Base-by-base conservation (phyloP, 2,329 filamentous ascomycete genomes). In the Xylaria sp. region DNA sequence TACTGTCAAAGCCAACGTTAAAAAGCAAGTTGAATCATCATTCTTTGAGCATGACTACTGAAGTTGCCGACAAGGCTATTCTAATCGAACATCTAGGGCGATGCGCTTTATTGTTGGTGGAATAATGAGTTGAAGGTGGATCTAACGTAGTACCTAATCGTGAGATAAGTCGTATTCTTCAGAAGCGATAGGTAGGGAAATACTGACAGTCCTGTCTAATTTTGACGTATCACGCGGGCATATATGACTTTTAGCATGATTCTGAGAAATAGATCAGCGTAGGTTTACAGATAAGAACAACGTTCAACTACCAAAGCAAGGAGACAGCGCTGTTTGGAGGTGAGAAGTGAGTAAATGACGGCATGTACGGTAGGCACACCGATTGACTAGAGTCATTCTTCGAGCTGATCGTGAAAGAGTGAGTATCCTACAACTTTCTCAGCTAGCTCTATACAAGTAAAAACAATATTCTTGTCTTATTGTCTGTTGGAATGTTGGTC, bases 21-120 rank as follows among this genome's bases (percentile, higher is more conserved):
- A 63, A 67, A 60, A 64, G 2, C 13, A 48, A 4, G 8, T 43
- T n/a, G 8, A 10, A 18, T n/a, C 2, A 9, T 36, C 5, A 28
- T 12, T 55, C 15, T 28, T 62, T 48, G 25, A 2, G 8, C 2
- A 31, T 5, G 12, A 15, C 25, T 3, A 9, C 13, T 49, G 28
- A 9, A 20, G 10, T 55, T 9, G 28, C 5, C 39, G 15, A 66
- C 56, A 67, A 70, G 52, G 48, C 52, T 12, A 67, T 64, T 67
- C 51, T 62, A 20, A 31, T 57, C 31, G 39, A 54, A 12, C 6
- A 46, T 13, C 28, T 6, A 13, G 15, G 8, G 28, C 6, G 6
- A n/a, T 31, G 9, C 49, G 5, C 36, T 43, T 67, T 59, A 41
- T 48, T 23, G n/a, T 25, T 48, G 1, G 54, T 41, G 23, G 36